Base-by-base conservation (phyloP, 2,329 filamentous ascomycete genomes). In the Xylogone sp. region DNA sequence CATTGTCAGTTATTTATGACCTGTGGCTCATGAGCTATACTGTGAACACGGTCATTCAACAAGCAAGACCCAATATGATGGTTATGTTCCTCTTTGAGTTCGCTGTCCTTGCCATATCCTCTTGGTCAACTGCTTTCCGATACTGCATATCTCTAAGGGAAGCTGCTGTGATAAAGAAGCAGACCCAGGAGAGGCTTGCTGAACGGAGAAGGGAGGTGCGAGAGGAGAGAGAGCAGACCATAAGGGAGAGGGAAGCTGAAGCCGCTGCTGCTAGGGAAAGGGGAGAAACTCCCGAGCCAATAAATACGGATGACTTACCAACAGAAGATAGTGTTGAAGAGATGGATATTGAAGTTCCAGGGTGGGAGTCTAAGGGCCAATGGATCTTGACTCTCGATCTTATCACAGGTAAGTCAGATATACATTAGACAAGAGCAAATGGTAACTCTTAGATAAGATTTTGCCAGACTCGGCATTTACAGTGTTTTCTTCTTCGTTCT, bases 51-150 rank as follows among this genome's bases (percentile, higher is more conserved):
- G 92, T 97, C 27, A 84, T 97, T 46, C 84, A 88, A 52, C 86
- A 95, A 66, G 90, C 93, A 2, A 81, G 88, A n/a, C 91, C 93
- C 0, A 94, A 95, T 53, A 97, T 99, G 88, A 99, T 97, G 91
- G 91, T 99, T 56, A 97, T 99, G 91, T 99, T 99, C 65, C 84
- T 95, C 5, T 99, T 99, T 62, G 94, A 99, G 69, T 97, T 97
- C 65, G 92, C 93, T 34, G 85, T 99, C 43, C 74, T 97, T 54
- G 79, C 84, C 2, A 86, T 95, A 9, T 86, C 85, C 48, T 96
- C 93, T 1, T 76, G 84, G 48, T 91, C 93, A 45, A 96, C 91
- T 0, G 79, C 82, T 2, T 76, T 84, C 50, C 84, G 92, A 53
- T 99, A 99, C 69, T 69, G 81, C 19, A 79, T 97, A 47, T 88